Conservation (phyloP, 805 yeast genomes). For the Cyberlindnera xylosilytica region DNA sequence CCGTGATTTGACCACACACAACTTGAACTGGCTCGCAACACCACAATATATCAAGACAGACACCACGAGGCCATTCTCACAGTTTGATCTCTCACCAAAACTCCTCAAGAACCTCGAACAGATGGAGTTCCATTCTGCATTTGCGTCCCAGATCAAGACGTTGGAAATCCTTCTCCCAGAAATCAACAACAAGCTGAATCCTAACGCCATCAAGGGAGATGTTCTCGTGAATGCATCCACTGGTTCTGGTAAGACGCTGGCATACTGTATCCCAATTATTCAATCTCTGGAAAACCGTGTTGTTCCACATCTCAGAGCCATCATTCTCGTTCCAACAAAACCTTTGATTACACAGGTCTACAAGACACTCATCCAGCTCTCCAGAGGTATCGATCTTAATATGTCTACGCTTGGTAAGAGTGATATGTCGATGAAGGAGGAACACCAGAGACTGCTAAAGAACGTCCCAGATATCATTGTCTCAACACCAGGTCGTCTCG, state of each 20-base stretch:
- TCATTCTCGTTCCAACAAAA: conserved; percentile 85
- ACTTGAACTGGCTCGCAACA: conserved; percentile 62
- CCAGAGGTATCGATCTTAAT: conserved; percentile 66
- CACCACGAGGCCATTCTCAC: conserved; percentile 43
- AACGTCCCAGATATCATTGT: conserved; percentile 65
- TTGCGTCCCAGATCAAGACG: conserved; percentile 73
- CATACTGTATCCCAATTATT: conserved; percentile 80
- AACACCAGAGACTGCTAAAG: conserved; percentile 44
- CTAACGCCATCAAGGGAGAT: conserved; percentile 51
- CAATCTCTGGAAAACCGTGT: conserved; percentile 60
- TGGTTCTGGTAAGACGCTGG: conserved; percentile 94
- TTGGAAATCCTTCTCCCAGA: conserved; percentile 50
- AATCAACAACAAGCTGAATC: conserved; percentile 30
- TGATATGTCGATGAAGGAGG: conserved; percentile 54
- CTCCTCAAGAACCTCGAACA: conserved; percentile 45
- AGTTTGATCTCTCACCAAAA: conserved; percentile 41
- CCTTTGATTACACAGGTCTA: conserved; percentile 84
- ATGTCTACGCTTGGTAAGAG: conserved; percentile 58
- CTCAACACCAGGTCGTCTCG: conserved; percentile 77
- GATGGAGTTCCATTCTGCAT: conserved; percentile 53
- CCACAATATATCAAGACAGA: conserved; percentile 57
- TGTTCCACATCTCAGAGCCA: conserved; percentile 71
- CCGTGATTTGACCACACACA: conserved; percentile 33
- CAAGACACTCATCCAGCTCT: conserved; percentile 53
- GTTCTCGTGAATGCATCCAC: conserved; percentile 89